Evolutionary conservation across 2,329 filamentous ascomycete genomes (phyloP), one percentile per base, ranked within the genome.

Genomic region (Cordyceps militaris): DNA sequence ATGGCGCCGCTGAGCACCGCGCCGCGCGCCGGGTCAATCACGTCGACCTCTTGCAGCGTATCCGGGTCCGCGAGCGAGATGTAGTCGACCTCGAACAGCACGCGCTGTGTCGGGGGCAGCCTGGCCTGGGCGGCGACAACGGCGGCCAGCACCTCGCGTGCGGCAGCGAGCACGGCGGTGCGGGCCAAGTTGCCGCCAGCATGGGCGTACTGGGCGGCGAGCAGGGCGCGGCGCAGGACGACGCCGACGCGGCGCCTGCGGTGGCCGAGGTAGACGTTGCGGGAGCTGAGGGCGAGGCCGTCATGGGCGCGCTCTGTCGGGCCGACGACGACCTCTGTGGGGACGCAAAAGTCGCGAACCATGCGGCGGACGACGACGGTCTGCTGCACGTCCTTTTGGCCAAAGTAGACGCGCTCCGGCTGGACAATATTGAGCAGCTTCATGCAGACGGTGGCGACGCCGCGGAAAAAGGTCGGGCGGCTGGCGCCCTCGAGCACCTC

Each of bases 381-480:
- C 74, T 99, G 94, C 76, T 99, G 94, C 21, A 97, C 85, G 71
- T 99, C 94, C 75, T 99, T 99, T 72, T 97, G 94, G 4, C 94
- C 94, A 76, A 99, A 97, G 74, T 96, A 92, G 21, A 88, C 88
- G 4, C 81, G 78, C 59, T 91, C 86, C 0, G 88, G 85, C 66
- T 76, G 74, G 19, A 76, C 72, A 21, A 75, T 70, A 62, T 75
- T 76, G 68, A 77, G 76, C 24, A 77, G 71, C 71, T 94, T 99
- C 83, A 93, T 94, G 75, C 92, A 97, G 2, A 99, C 88, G 1
- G 94, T 99, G 21, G 94, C 92, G 34, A 99, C 94, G 40, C 94
- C 94, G 50, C 94, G 82, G 74, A 99, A 99, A 73, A 99, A 99
- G 44, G 95, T 95, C 2, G 94, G 94, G 16, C 94, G 79, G 47